Conservation (phyloP, 306 rosid species). For the Glycine tomentella region DNA sequence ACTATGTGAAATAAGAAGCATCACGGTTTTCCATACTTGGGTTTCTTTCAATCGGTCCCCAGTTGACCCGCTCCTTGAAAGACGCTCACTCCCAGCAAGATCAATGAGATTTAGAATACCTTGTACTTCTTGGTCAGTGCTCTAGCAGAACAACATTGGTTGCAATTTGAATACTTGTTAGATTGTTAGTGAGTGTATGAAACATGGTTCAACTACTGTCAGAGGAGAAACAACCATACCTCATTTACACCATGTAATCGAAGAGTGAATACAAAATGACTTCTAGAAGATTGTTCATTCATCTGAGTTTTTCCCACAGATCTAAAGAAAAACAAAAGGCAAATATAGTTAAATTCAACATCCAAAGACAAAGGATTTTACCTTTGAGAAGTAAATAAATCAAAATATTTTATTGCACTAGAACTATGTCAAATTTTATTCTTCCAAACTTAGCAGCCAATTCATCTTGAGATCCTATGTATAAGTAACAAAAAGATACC, state of each 20-base stretch:
- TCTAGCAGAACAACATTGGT: slow-evolving; percentile 53
- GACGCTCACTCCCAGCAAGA: slow-evolving; percentile 99
- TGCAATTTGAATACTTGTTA: slow-evolving; percentile 27
- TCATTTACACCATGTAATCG: slow-evolving; percentile 89
- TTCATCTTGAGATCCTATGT: slow-evolving; percentile 16
- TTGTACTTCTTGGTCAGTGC: slow-evolving; percentile 97
- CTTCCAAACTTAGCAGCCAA: not conserved
- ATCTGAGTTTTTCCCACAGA: slow-evolving; percentile 98
- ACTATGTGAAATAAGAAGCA: slow-evolving; percentile 15
- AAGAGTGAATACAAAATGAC: slow-evolving; percentile 97
- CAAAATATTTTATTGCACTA: not conserved
- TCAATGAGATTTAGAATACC: slow-evolving; percentile 93
- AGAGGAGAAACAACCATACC: slow-evolving; percentile 56
- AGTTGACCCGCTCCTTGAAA: slow-evolving; percentile 90
- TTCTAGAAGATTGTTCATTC: slow-evolving; percentile 97
- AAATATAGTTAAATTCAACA: slow-evolving; percentile 1
- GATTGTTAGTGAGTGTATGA: not conserved
- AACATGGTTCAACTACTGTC: slow-evolving; percentile 13
- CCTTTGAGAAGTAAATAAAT: slow-evolving; percentile 17
- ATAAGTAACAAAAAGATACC: not conserved
- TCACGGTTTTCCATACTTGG: slow-evolving; percentile 65
- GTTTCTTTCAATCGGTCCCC: slow-evolving; percentile 98
- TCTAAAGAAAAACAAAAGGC: slow-evolving; percentile 54
- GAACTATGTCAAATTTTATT: not conserved
- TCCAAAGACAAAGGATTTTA: slow-evolving; percentile 19